phyloP scores from a whole-genome alignment of 176 grass and related monocot genomes.

The Pharus latifolius region DNA sequence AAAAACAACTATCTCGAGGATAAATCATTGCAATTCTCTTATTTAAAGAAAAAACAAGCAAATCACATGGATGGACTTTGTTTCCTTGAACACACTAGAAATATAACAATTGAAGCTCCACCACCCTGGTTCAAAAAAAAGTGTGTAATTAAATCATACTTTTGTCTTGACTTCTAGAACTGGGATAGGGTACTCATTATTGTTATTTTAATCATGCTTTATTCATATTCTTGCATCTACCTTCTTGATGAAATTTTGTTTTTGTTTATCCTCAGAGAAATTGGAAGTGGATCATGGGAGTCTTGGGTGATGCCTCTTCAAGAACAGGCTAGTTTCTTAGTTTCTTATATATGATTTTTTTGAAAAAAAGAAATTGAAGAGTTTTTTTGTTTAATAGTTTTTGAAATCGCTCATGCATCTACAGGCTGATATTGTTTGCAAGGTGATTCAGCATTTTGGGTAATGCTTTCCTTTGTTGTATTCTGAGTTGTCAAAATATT shows the following conservation, averaged over 20 bases:
- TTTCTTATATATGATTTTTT: background rate
- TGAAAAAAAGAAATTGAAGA: no score
- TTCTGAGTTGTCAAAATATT: constrained; percentile 13
- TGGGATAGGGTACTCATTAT: background rate
- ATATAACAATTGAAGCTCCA: background rate
- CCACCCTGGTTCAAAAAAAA: background rate
- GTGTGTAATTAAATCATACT: background rate
- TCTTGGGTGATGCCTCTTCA: constrained; percentile 90
- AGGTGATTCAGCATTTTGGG: constrained; percentile 44
- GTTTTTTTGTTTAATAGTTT: constrained; percentile 2
- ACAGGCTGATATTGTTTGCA: constrained; percentile 73
- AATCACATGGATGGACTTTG: background rate
- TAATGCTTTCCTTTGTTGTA: constrained; percentile 21
- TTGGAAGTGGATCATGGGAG: constrained; percentile 62
- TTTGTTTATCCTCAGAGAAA: constrained; percentile 50
- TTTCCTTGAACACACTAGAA: background rate
- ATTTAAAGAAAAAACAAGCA: background rate
- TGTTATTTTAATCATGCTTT: background rate
- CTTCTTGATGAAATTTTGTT: constrained; percentile 14
- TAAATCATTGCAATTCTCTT: background rate
- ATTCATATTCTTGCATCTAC: background rate
- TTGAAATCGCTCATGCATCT: constrained; percentile 5
- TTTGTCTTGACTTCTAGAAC: background rate
- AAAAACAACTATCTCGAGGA: no score
- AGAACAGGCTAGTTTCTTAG: constrained; percentile 51